Base-by-base conservation (phyloP, 768 basidiomycete genomes). In the Mycena rebaudengoi region DNA sequence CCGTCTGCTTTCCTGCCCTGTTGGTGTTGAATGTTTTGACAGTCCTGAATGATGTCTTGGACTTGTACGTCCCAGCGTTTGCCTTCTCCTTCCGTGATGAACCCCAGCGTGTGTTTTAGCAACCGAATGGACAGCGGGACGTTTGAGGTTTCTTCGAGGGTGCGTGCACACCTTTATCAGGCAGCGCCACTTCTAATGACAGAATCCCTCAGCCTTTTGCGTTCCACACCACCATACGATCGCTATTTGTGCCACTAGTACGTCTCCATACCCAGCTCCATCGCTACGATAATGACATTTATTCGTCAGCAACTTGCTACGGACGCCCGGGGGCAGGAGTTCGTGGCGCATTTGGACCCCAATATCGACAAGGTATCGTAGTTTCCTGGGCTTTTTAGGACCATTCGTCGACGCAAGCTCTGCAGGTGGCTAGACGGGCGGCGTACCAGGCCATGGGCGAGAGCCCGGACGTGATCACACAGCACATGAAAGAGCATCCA, bases 91-190 rank as follows among this genome's bases (percentile, higher is more conserved):
- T 49, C 46, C 37, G 14, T 18, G 12, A 26, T 48, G 7, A 26
- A 39, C 14, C 51, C 37, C 3, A 30, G n/a, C n/a, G 23, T 56
- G 16, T 41, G 52, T 39, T 60, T 26, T 68, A 90, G 91, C 75
- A 91, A 93, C 79, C 88, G 92, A 40, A 91, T 93, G 89, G 94
- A 96, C 69, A 91, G 91, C 59, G 92, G 92, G 4, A 86, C 88
- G 53, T 97, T 98, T 68, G 91, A 93, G 73, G 88, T 86, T 26
- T 83, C 86, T 20, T 82, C 81, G 10, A 81, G 83, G 77, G 86
- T 86, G 46, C 33, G 77, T 55, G 14, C 46, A 14, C n/a, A 69
- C 20, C 54, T 29, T 37, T 44, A 12, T 46, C 54, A 37, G 28
- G 60, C 14, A 40, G 44, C 8, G 35, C 43, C 14, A 4, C 16